Evolutionary conservation across 2,329 filamentous ascomycete genomes (phyloP), one percentile per base, ranked within the genome.

Genomic region (Capronia coronata): DNA sequence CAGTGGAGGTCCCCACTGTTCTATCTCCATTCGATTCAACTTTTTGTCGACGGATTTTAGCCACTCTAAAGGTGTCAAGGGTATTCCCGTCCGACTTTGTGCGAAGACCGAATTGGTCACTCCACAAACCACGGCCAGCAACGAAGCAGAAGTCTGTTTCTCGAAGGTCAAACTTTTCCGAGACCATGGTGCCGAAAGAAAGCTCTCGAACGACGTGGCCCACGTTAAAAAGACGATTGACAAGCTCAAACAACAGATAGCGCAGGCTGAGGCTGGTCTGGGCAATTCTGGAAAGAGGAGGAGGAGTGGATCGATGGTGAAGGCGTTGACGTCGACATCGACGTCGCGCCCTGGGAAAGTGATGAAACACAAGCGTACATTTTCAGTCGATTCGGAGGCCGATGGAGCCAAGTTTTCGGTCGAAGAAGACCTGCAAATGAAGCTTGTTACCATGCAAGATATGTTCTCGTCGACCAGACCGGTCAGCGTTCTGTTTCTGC

Each of bases 41-140:
- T 98, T 98, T 64, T 75, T 98, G 0, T 98, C 93, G 0, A 98
- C 93, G 7, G 93, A 98, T 65, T 98, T 97, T 65, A 97, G 91
- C 67, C 93, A 97, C 64, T 97, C 93, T 8, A 98, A 98, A 65
- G 93, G 93, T 39, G 93, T 98, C 42, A 98, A 97, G 69, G 93
- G 93, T 29, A 96, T 97, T 57, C 91, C 93, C 0, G 90, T 98
- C 3, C 77, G 93, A 48, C 77, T 97, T 0, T 97, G 91, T 67
- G 83, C 90, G 11, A 97, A 97, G 69, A 97, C 93, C 0, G 84
- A 86, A 56, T 68, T 83, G 9, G 52, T 91, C 1, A 70, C 76
- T 0, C 69, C 74, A 13, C 75, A 76, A 21, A 69, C 75, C 4
- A 29, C 40, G 9, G 27, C 47, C 14, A 50, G 41, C 44, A 55